Evolutionary conservation across 139 green algal species (phyloP).

Genomic region (Coccomyxa sp.): DNA sequence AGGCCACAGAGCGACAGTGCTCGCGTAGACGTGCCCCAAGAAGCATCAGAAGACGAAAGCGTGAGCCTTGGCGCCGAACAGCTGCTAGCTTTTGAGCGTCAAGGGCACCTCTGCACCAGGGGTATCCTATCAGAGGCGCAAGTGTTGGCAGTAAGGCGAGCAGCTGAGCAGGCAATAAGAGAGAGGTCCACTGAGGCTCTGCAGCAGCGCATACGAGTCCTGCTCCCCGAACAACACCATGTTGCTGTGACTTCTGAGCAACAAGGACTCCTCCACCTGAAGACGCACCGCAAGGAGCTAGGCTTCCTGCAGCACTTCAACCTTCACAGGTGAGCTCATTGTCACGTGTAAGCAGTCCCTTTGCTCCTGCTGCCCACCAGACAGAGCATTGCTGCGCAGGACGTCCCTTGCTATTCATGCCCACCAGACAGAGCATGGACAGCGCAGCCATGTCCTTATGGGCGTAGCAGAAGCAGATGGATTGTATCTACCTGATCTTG

Average conservation of each 20-base stretch:
- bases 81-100: slow-evolving; percentile 31
- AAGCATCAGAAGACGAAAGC: too few relatives aligned
- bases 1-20: too few relatives aligned
- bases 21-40: too few relatives aligned
- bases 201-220: background rate
- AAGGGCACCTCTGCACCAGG: slow-evolving; percentile 30
- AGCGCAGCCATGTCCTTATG: background rate
- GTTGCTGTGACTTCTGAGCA: background rate
- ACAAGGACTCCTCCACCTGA: background rate
- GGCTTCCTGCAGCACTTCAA: slow-evolving; percentile 69
- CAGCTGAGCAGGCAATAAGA: background rate
- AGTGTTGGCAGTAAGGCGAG: background rate
- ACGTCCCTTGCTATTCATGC: background rate
- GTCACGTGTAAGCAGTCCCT: background rate
- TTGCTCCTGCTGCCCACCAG: background rate
- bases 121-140: slow-evolving; percentile 11
- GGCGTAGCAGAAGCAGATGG: background rate
- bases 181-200: background rate
- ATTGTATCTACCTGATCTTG: too few relatives aligned
- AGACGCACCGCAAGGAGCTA: slow-evolving; percentile 24
- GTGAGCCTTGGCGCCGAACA: too few relatives aligned
- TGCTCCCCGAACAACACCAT: background rate
- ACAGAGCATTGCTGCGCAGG: background rate
- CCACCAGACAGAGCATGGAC: background rate
- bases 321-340: slow-evolving; percentile 25